These are phyloP conservation scores for Nakazawaea molendinolei DNA, from an alignment of 805 yeast genomes.

Conservation along the genomic window DNA sequence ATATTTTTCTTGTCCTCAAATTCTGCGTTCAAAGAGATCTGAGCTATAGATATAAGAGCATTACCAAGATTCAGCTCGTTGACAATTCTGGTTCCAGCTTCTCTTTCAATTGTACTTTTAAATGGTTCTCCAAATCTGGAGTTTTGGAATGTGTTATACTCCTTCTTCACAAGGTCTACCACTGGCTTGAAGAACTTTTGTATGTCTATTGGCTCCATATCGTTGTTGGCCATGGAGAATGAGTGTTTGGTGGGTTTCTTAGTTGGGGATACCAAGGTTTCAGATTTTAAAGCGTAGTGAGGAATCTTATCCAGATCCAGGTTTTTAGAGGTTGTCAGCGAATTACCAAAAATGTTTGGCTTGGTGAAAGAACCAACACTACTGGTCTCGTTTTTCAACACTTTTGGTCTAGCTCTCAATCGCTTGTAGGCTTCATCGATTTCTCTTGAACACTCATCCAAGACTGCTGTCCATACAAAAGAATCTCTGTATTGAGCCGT, in stretches of 20 bases:
- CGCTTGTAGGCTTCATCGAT: conserved; percentile 42
- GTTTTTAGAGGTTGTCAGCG: conserved; percentile 3
- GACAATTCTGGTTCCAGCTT: conserved; percentile 55
- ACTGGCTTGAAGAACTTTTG: conserved; percentile 4
- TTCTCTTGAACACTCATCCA: conserved; percentile 53
- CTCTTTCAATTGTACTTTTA: conserved; percentile 36
- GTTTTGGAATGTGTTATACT: conserved; percentile 21
- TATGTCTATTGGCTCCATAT: conserved; percentile 9
- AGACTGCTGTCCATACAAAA: conserved; percentile 49
- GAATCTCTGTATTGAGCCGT: conserved; percentile 38
- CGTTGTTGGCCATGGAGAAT: not conserved
- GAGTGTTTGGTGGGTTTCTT: not conserved
- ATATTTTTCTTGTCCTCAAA: conserved; percentile 56
- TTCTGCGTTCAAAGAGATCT: conserved; percentile 51
- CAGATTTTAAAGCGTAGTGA: conserved; percentile 7
- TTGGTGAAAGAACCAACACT: too few species aligned
- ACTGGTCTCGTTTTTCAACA: conserved; percentile 1
- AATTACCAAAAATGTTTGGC: conserved; percentile 22
- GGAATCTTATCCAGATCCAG: not conserved
- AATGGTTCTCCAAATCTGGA: conserved; percentile 30
- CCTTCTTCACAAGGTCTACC: not conserved
- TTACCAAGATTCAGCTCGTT: conserved; percentile 55
- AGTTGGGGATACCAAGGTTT: conserved; percentile 1
- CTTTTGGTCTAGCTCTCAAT: conserved; percentile 22
- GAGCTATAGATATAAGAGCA: conserved; percentile 54